Percentiles rank a stretch among this genome's conserved stretches.
Conservation (phyloP, 768 basidiomycete species). For the Russula vinacea region DNA sequence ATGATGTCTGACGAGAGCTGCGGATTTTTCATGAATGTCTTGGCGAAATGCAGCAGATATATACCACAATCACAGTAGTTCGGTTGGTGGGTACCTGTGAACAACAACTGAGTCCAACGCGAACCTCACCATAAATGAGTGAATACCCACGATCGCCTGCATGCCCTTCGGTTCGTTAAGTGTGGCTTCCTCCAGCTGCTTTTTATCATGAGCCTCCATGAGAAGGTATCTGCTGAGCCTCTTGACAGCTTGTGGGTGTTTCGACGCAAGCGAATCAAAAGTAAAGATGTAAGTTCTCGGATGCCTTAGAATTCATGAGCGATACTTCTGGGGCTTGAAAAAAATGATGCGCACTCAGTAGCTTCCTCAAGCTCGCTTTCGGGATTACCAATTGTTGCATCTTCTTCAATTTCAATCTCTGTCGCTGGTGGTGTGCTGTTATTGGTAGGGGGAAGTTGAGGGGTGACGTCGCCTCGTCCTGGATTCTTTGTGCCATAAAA, state of each 20-base stretch:
- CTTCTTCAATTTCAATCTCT: constrained; percentile 19
- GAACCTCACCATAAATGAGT: neutral
- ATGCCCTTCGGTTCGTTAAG: constrained; percentile 45
- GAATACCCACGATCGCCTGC: constrained; percentile 48
- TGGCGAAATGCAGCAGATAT: constrained; percentile 84
- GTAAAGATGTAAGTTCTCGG: constrained; percentile 65
- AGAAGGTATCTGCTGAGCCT: constrained; percentile 65
- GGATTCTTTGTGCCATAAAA: constrained; percentile 18
- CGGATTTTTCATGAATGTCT: constrained; percentile 70
- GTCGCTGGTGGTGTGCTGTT: neutral
- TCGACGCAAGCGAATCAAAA: constrained; percentile 80
- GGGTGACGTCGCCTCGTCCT: neutral
- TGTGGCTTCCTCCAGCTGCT: constrained; percentile 31
- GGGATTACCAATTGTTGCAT: constrained; percentile 9
- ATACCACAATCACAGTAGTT: constrained; percentile 93
- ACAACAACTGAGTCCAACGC: neutral
- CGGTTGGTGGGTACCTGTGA: constrained; percentile 80
- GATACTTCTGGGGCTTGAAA: neutral
- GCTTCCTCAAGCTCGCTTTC: constrained; percentile 23
- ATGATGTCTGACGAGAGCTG: constrained; percentile 50
- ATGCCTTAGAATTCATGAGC: constrained; percentile 42
- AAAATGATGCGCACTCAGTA: neutral
- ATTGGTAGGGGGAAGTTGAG: neutral
- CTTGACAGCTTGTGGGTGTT: constrained; percentile 63
- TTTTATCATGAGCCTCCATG: constrained; percentile 76